phyloP scores from a whole-genome alignment of 176 grass and related monocot genomes.

The Olyra latifolia region DNA sequence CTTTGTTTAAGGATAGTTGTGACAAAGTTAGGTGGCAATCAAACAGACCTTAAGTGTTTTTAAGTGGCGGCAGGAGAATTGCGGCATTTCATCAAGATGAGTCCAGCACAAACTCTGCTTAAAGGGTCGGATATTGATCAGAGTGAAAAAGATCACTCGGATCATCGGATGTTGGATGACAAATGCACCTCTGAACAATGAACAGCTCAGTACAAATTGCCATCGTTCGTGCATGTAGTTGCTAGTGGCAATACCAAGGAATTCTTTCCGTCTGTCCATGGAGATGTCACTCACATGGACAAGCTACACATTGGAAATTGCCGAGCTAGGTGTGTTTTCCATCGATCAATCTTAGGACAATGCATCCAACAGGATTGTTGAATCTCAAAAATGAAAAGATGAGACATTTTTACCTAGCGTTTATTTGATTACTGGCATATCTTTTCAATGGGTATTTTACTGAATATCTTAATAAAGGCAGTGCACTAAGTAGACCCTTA shows the following conservation, averaged over 20 bases:
- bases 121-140: background rate
- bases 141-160: background rate
- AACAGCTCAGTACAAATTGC: background rate
- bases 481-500: no score
- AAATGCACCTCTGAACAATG: constrained; percentile 16
- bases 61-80: background rate
- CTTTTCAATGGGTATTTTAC: no score
- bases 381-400: no score
- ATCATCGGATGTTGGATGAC: background rate
- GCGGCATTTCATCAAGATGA: background rate
- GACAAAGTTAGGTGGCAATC: no score
- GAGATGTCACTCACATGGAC: background rate
- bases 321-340: background rate
- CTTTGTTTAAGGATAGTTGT: no score
- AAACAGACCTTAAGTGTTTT: no score
- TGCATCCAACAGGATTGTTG: no score
- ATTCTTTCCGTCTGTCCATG: background rate
- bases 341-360: background rate
- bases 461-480: no score
- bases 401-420: no score
- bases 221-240: background rate
- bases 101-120: background rate
- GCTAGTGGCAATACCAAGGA: background rate
- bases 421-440: no score
- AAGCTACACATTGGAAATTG: background rate